Conservation (phyloP, 2,329 filamentous ascomycete species). For the Aspergillus puulaauensis region DNA sequence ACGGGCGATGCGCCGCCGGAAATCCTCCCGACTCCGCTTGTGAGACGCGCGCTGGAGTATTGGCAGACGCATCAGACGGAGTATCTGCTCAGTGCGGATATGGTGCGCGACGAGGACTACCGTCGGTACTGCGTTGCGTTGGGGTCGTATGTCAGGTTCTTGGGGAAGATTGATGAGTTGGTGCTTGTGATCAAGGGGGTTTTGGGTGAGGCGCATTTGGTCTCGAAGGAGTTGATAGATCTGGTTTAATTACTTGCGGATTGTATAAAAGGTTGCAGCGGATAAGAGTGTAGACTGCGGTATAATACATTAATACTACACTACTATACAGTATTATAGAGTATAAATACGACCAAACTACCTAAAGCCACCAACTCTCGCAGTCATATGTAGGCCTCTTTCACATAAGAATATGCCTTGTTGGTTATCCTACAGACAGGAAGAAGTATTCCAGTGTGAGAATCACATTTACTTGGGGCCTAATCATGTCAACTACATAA, state of each 20-base stretch:
- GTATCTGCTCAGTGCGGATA: slow-evolving; percentile 27
- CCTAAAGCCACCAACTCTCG: too few species aligned
- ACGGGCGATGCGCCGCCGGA: slow-evolving; percentile 51
- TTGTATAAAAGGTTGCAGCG: too few species aligned
- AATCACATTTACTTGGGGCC: too few species aligned
- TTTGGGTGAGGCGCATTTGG: slow-evolving; percentile 44
- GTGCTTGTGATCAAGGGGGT: slow-evolving; percentile 46
- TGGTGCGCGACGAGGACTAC: slow-evolving; percentile 45
- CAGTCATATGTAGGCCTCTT: too few species aligned
- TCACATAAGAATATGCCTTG: too few species aligned
- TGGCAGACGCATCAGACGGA: slow-evolving; percentile 22
- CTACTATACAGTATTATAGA: too few species aligned
- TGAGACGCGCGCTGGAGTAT: slow-evolving; percentile 36
- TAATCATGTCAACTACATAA: too few species aligned
- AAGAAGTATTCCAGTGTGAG: too few species aligned
- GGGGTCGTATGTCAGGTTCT: slow-evolving; percentile 46
- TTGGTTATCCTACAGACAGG: too few species aligned
- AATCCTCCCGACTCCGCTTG: slow-evolving; percentile 48
- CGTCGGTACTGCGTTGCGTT: slow-evolving; percentile 50
- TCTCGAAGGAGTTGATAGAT: slow-evolving; percentile 16
- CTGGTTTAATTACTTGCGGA: not conserved
- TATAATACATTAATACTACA: too few species aligned
- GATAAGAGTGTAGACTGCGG: not conserved
- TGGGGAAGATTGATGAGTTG: slow-evolving; percentile 47
- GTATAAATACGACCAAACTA: too few species aligned